phyloP scores from a whole-genome alignment of 2,329 filamentous ascomycete genomes.

The Fusarium sarcochroum region DNA sequence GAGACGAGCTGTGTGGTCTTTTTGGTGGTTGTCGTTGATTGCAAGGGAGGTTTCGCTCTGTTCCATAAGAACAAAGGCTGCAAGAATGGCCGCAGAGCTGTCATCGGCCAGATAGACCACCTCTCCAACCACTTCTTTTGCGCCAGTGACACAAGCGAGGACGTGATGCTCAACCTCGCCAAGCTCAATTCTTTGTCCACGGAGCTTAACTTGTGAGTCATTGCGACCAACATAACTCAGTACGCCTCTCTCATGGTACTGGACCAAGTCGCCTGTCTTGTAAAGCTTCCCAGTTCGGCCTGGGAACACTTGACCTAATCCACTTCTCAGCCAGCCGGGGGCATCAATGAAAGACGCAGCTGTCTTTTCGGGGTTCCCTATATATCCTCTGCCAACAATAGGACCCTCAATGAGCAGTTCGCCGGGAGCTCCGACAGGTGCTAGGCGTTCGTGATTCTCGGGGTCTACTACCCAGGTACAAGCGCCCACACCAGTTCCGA shows the following conservation, averaged over 20 bases:
- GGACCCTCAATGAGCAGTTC: conserved; percentile 11
- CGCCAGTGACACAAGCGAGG: conserved; percentile 29
- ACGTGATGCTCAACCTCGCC: neutral
- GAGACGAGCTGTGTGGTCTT: neutral
- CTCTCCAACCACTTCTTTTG: conserved; percentile 44
- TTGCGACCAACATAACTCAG: conserved; percentile 3
- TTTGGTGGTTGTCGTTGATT: too few relatives aligned
- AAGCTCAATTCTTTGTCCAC: conserved; percentile 9
- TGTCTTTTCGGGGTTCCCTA: neutral
- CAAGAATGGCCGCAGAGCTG: neutral
- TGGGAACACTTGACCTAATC: too few relatives aligned
- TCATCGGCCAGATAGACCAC: neutral
- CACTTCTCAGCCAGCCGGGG: neutral
- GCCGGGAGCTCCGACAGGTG: neutral
- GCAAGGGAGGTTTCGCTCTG: neutral
- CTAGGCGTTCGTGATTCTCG: neutral
- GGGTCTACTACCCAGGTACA: conserved; percentile 8
- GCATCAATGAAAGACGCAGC: neutral
- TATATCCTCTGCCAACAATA: conserved; percentile 9
- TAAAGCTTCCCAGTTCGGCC: neutral
- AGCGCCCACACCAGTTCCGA: neutral
- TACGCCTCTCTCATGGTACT: neutral
- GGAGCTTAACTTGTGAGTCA: conserved; percentile 4
- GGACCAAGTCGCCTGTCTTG: conserved; percentile 8
- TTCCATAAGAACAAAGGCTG: conserved; percentile 2